A percentile compares a stretch with the other conserved stretches of the same genome.
Conservation (phyloP, 2,329 filamentous ascomycete species). For the Cladobotryum mycophilum region DNA sequence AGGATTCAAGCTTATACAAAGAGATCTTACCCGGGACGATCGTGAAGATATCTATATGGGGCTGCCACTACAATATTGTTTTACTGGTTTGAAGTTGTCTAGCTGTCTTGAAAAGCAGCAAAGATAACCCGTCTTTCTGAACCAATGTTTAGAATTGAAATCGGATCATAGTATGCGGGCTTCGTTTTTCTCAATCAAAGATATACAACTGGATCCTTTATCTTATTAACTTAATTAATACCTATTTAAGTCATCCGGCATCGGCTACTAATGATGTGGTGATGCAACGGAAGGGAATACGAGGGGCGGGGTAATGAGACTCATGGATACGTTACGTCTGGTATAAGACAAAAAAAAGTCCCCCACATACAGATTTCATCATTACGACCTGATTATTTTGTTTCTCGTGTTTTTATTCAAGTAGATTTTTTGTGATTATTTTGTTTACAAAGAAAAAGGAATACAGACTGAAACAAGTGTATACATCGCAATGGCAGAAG, state of each 20-base stretch:
- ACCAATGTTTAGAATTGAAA: too few relatives aligned
- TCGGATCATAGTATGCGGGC: too few relatives aligned
- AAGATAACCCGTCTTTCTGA: too few relatives aligned
- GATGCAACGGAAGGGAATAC: too few relatives aligned
- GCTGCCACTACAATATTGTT: neutral
- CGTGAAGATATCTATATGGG: neutral
- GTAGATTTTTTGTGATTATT: neutral
- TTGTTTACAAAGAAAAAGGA: neutral
- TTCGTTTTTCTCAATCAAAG: too few relatives aligned
- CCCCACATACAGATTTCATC: too few relatives aligned
- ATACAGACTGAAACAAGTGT: neutral
- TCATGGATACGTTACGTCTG: neutral
- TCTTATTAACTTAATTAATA: neutral
- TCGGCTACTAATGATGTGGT: neutral
- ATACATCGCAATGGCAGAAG: slow-evolving; percentile 1
- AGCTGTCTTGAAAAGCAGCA: too few relatives aligned
- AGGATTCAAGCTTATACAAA: too few relatives aligned
- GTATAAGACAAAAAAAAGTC: neutral
- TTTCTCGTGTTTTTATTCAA: too few relatives aligned
- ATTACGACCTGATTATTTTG: too few relatives aligned
- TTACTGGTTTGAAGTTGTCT: neutral
- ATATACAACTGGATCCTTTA: neutral
- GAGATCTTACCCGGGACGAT: too few relatives aligned
- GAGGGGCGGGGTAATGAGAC: neutral
- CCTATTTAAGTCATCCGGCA: neutral